These are phyloP conservation scores for Fusarium longipes DNA, from an alignment of 2,329 filamentous ascomycete genomes.

Conservation along the genomic window DNA sequence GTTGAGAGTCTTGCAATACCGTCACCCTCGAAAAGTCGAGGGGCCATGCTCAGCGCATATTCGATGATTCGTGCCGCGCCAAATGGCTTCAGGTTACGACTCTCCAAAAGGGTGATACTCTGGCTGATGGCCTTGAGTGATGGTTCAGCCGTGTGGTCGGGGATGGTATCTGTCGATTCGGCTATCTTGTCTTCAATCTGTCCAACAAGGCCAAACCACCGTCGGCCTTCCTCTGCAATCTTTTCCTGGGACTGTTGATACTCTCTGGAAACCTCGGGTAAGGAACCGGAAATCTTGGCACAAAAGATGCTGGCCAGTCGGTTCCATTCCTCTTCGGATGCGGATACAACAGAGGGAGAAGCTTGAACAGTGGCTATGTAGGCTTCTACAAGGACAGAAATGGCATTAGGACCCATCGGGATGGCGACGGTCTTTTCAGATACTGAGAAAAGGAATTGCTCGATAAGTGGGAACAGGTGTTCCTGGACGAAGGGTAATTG, in stretches of 20 bases:
- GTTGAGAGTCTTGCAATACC: conserved; percentile 53
- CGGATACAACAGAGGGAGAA: conserved; percentile 56
- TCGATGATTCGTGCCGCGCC: conserved; percentile 63
- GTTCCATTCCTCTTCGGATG: conserved; percentile 70
- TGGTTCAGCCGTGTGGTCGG: conserved; percentile 48
- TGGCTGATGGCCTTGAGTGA: conserved; percentile 50
- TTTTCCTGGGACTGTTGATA: conserved; percentile 77
- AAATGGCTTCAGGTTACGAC: conserved; percentile 67
- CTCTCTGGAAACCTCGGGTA: conserved; percentile 84
- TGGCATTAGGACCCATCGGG: conserved; percentile 50
- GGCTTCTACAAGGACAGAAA: conserved; percentile 59
- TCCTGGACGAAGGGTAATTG: conserved; percentile 60
- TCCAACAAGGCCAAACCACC: conserved; percentile 72
- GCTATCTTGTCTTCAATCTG: conserved; percentile 55
- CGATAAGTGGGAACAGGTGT: conserved; percentile 65
- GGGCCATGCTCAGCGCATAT: conserved; percentile 52
- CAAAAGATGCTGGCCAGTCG: conserved; percentile 71
- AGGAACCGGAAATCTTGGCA: conserved; percentile 75
- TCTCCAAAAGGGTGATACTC: conserved; percentile 58
- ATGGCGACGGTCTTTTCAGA: conserved; percentile 53
- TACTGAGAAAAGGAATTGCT: conserved; percentile 63
- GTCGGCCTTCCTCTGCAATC: conserved; percentile 72
- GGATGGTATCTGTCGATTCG: conserved; percentile 25
- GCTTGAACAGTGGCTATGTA: conserved; percentile 59
- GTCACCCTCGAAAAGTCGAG: conserved; percentile 55